Percentiles rank a stretch among this genome's conserved stretches.
Evolutionary conservation across 2,329 filamentous ascomycete species (phyloP).

Genomic region (Alternaria sp.): DNA sequence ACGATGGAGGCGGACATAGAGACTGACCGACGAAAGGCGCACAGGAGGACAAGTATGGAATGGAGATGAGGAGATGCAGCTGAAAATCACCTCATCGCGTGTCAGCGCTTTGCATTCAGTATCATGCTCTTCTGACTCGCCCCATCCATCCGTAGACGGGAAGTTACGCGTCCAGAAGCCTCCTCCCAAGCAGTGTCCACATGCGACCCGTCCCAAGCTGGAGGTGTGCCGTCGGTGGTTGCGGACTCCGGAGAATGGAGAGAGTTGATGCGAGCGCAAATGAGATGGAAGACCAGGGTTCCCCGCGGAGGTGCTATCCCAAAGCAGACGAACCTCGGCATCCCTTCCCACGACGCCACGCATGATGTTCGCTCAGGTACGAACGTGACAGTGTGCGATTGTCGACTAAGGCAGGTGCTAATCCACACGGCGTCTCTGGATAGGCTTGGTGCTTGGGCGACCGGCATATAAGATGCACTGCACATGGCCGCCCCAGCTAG

Average conservation of each 20-base stretch:
- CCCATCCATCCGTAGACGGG: neutral
- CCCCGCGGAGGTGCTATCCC: constrained; percentile 24
- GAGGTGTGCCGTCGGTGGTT: neutral
- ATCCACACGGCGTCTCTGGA: constrained; percentile 7
- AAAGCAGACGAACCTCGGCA: constrained; percentile 27
- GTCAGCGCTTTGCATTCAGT: neutral
- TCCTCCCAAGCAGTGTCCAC: neutral
- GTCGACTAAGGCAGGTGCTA: constrained; percentile 20
- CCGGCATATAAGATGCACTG: constrained; percentile 16
- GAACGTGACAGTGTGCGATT: constrained; percentile 16
- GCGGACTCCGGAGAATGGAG: too few species aligned
- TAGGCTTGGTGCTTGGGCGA: constrained; percentile 16
- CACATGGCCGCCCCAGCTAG: neutral
- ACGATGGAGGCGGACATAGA: neutral
- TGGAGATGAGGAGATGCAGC: neutral
- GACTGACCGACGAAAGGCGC: neutral
- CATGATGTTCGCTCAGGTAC: constrained; percentile 15
- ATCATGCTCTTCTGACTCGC: neutral
- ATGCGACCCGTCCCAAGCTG: neutral
- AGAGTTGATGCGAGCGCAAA: neutral
- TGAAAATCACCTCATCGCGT: neutral
- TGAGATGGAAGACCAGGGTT: constrained; percentile 10
- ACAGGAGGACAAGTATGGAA: neutral
- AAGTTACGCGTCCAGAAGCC: neutral
- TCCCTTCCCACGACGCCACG: neutral